Base-by-base conservation (phyloP, 257 asterid species). In the Plantago major region DNA sequence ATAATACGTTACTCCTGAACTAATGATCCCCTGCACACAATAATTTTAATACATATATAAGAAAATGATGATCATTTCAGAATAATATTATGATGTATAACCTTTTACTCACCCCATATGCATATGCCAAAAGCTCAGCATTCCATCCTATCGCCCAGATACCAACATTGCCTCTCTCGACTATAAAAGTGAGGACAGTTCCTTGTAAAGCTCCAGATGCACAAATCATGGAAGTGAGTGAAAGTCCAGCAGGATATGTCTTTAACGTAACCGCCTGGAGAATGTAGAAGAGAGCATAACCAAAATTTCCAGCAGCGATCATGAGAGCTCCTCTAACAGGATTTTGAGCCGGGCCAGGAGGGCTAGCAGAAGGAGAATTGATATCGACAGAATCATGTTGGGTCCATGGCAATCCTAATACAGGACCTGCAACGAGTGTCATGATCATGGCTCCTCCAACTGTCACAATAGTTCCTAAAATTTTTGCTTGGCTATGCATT, bases 201-300 rank as follows among this genome's bases (percentile, higher is more conserved):
- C 68, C 73, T 56, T 71, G 74, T 9, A 81, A 38, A 12, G 82
- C 71, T 19, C 82, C 87, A 40, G 66, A 60, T 58, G 66, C 52
- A 81, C n/a, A n/a, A n/a, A n/a, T n/a, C n/a, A n/a, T n/a, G n/a
- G n/a, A n/a, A n/a, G n/a, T n/a, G n/a, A n/a, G 76, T 0, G 84
- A 71, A 16, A 81, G 72, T n/a, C 75, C 81, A 13, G 82, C 84
- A 12, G 76, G 78, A 58, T 76, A 81, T 10, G 80, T 60, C 69
- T 78, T 78, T 67, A 78, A 59, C 17, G 64, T 59, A 30, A 59
- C 61, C 11, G 80, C 79, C 83, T 81, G 84, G 55, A 81, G 79
- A 44, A 58, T 76, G 69, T 71, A 73, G 58, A 80, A 80, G 13
- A 59, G 40, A 0, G 86, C 70, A 73, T 82, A 77, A 4, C 81